phyloP scores from a whole-genome alignment of 2,329 filamentous ascomycete genomes.

The Colletotrichum echinochloae region DNA sequence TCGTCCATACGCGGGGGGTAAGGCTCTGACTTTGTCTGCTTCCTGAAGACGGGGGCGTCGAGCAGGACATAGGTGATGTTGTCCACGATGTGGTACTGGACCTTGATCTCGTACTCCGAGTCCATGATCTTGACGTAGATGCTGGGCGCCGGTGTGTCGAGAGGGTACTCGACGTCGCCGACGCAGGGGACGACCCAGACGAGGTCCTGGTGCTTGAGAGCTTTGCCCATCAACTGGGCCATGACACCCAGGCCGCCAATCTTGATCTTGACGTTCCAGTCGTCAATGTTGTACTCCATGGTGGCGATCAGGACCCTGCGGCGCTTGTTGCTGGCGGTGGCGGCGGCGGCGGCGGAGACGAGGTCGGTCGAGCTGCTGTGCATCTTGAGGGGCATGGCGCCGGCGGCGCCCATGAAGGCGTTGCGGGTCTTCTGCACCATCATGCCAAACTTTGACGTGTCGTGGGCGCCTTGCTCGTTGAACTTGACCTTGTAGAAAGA shows the following conservation, averaged over 20 bases:
- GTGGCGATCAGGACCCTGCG: conserved; percentile 76
- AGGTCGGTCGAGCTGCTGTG: conserved; percentile 37
- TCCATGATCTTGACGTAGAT: conserved; percentile 73
- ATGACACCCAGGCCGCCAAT: conserved; percentile 78
- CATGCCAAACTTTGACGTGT: conserved; percentile 68
- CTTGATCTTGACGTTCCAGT: conserved; percentile 78
- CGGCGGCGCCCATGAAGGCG: conserved; percentile 45
- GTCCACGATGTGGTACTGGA: conserved; percentile 72
- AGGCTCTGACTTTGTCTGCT: conserved; percentile 71
- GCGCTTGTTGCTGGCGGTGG: conserved; percentile 47
- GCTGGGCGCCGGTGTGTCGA: conserved; percentile 67
- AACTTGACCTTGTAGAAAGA: conserved; percentile 64
- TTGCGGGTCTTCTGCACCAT: conserved; percentile 44
- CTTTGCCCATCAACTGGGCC: conserved; percentile 76
- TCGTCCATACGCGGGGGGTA: conserved; percentile 79
- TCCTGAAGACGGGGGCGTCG: conserved; percentile 74
- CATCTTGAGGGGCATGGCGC: conserved; percentile 46
- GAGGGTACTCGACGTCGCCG: conserved; percentile 72
- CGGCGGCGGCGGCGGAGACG: conserved; percentile 43
- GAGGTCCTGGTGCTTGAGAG: conserved; percentile 72
- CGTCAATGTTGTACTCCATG: conserved; percentile 79
- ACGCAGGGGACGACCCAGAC: conserved; percentile 74
- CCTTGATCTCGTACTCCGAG: conserved; percentile 69
- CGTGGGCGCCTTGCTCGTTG: conserved; percentile 36
- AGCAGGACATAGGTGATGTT: conserved; percentile 78